Evolutionary conservation across 352 stramenopile genomes (phyloP).

Genomic region (Phytophthora cryptogea): DNA sequence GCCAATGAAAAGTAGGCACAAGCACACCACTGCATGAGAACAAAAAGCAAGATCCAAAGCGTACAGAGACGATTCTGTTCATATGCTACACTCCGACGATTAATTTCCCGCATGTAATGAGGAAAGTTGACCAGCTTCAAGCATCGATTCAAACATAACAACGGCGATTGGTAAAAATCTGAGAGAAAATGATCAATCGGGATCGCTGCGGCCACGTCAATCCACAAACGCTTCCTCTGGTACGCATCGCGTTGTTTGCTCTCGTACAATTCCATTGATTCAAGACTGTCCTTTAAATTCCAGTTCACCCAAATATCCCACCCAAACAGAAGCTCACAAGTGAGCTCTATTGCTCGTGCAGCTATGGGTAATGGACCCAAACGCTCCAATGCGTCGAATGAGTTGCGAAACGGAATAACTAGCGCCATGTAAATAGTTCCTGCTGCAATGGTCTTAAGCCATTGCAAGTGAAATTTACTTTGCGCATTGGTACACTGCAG

Average conservation of each 20-base stretch:
- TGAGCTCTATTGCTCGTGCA: slow-evolving; percentile 38
- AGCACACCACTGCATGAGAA: slow-evolving; percentile 59
- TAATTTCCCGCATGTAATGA: slow-evolving; percentile 59
- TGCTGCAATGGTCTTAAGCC: slow-evolving; percentile 37
- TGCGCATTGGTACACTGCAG: slow-evolving; percentile 51
- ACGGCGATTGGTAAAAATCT: slow-evolving; percentile 46
- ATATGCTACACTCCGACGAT: slow-evolving; percentile 52
- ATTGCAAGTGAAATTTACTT: slow-evolving; percentile 46
- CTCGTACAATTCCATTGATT: slow-evolving; percentile 61
- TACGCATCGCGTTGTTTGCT: slow-evolving; percentile 46
- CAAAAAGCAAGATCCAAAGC: slow-evolving; percentile 45
- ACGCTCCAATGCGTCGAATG: slow-evolving; percentile 44
- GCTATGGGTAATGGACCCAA: slow-evolving; percentile 21
- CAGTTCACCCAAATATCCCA: slow-evolving; percentile 70
- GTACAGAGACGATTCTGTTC: slow-evolving; percentile 51
- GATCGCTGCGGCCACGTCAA: slow-evolving; percentile 50
- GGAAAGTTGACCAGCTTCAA: slow-evolving; percentile 58
- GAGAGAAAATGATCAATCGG: too few relatives aligned
- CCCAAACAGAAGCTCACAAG: slow-evolving; percentile 52
- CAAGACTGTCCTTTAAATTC: slow-evolving; percentile 50
- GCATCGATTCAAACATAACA: slow-evolving; percentile 51
- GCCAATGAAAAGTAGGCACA: slow-evolving; percentile 51
- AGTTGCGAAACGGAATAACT: slow-evolving; percentile 44
- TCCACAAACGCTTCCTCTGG: slow-evolving; percentile 36
- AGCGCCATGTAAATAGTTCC: slow-evolving; percentile 52